These are phyloP conservation scores for Helicocarpus griseus DNA, from an alignment of 2,329 filamentous ascomycete species.

Conservation along the genomic window DNA sequence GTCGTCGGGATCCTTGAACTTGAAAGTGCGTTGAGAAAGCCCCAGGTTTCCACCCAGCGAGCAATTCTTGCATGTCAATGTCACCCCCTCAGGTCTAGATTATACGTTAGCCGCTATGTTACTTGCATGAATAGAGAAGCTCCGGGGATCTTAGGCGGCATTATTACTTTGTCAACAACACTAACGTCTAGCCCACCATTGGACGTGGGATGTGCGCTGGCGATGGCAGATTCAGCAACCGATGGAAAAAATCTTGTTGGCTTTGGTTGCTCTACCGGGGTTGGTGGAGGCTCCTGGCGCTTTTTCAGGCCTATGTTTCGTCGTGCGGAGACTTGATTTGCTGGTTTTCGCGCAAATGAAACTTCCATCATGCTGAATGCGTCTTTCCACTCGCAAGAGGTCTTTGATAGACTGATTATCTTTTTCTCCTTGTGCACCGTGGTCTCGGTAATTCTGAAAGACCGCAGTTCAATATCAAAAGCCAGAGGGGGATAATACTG, in stretches of 20 bases:
- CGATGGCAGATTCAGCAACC: neutral
- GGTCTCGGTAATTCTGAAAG: constrained; percentile 6
- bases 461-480: neutral
- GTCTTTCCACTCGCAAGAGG: constrained; percentile 11
- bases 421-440: constrained; percentile 4
- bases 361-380: constrained; percentile 12
- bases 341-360: constrained; percentile 11
- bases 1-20: constrained; percentile 6
- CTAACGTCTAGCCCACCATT: constrained; percentile 1
- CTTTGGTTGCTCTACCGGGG: neutral
- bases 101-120: neutral
- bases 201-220: neutral
- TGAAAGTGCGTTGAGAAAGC: constrained; percentile 13
- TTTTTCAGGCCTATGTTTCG: constrained; percentile 5
- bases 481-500: neutral
- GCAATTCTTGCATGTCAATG: constrained; percentile 15
- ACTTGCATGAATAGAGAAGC: constrained; percentile 6
- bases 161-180: constrained; percentile 5
- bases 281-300: constrained; percentile 5
- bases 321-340: constrained; percentile 6
- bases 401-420: constrained; percentile 7
- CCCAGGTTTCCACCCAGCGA: constrained; percentile 13
- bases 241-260: constrained; percentile 3
- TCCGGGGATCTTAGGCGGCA: constrained; percentile 7
- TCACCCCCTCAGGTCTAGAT: constrained; percentile 12